These are phyloP conservation scores for Alternaria sp. DNA, from an alignment of 2,329 filamentous ascomycete species.

Conservation along the genomic window DNA sequence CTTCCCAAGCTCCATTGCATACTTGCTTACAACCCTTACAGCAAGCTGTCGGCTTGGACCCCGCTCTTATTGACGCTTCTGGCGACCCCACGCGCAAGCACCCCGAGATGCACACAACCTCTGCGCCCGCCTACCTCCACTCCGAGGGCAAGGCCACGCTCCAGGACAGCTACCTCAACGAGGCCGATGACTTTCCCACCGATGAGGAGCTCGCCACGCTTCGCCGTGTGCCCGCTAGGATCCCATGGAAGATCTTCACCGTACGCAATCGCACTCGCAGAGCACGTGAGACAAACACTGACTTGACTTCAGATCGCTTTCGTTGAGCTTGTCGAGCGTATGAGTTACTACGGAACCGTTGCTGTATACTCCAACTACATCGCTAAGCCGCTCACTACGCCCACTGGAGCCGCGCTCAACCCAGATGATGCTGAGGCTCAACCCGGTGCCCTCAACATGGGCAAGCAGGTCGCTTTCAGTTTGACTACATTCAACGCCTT, in stretches of 20 bases:
- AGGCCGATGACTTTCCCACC: constrained; percentile 37
- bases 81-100: constrained; percentile 45
- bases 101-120: constrained; percentile 29
- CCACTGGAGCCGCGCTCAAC: constrained; percentile 38
- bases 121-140: constrained; percentile 37
- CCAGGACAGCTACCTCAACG: constrained; percentile 38
- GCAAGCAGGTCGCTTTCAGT: constrained; percentile 60
- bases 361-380: constrained; percentile 51
- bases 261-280: constrained; percentile 1
- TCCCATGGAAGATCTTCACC: constrained; percentile 42
- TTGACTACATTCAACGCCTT: constrained; percentile 62
- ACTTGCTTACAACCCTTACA: constrained; percentile 19
- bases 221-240: constrained; percentile 41
- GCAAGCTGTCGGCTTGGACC: constrained; percentile 41
- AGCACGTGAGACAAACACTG: neutral
- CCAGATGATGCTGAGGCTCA: constrained; percentile 37
- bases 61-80: constrained; percentile 40
- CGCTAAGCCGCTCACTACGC: constrained; percentile 32
- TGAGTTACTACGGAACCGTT: constrained; percentile 48
- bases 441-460: constrained; percentile 62
- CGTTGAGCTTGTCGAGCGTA: constrained; percentile 48
- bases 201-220: constrained; percentile 46
- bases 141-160: constrained; percentile 48
- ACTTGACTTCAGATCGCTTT: constrained; percentile 39
- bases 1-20: neutral